A percentile compares a stretch with the other conserved stretches of the same genome.
phyloP scores from a whole-genome alignment of 2,329 filamentous ascomycete species.

The Diaporthe sp. region DNA sequence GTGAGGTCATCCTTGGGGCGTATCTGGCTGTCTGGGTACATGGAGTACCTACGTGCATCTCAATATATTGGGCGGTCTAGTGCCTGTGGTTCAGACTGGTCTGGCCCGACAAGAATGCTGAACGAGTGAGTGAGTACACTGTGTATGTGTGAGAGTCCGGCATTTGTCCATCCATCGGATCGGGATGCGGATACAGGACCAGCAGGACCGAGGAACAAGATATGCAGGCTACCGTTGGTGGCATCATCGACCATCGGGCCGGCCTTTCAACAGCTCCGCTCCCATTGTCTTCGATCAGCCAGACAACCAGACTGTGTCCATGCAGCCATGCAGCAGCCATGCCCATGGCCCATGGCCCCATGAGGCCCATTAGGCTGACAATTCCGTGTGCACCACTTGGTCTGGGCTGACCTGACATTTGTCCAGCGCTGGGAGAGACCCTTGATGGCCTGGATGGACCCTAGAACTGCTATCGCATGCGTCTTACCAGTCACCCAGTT shows the following conservation, averaged over 20 bases:
- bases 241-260: conserved; percentile 26
- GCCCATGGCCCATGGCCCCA: not conserved
- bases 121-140: not conserved
- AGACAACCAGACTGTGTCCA: not conserved
- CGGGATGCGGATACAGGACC: not conserved
- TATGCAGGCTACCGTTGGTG: conserved; percentile 16
- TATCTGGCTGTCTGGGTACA: not conserved
- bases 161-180: conserved; percentile 7
- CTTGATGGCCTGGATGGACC: not conserved
- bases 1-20: conserved; percentile 22
- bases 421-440: not conserved
- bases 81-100: conserved; percentile 8
- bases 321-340: not conserved
- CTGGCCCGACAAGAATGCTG: conserved; percentile 1
- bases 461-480: conserved; percentile 1
- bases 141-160: not conserved
- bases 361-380: conserved; percentile 29
- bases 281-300: conserved; percentile 5
- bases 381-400: not conserved
- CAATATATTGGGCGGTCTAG: not conserved
- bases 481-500: not conserved
- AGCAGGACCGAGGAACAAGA: not conserved
- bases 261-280: conserved; percentile 22
- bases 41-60: not conserved
- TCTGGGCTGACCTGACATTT: not conserved